Base-by-base conservation (phyloP, 139 green algal genomes). In the Tetraselmis chui region DNA sequence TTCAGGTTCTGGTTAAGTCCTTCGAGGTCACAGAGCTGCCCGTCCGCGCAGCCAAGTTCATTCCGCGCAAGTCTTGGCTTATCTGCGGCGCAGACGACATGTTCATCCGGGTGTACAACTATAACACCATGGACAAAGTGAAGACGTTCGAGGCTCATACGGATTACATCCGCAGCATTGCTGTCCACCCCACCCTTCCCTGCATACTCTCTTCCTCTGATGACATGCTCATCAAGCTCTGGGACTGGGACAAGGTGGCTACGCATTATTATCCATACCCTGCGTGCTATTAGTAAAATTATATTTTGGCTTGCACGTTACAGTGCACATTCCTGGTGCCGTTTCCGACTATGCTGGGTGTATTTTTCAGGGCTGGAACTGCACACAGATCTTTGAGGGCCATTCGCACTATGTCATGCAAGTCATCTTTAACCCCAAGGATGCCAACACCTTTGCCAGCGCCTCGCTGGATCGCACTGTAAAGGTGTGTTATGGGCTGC, bases 221-320 rank as follows among this genome's bases (percentile, higher is more conserved):
- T 80, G 97, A 99, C 88, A 99, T 98, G 93, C 90, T 98, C 23
- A 98, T 99, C 92, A 99, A 99, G 91, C 93, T 99, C 45, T 99
- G 97, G 97, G 96, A 99, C 89, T 99, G 97, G 97, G 97, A 99
- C 83, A 95, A 96, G 89, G 92, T 90, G 74, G 0, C 29, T 59
- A 27, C 22, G 75, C 45, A 80, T 1, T 23, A 25, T 30, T 74
- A 25, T 29, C 77, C 28, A 32, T 80, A 30, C 27, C 11, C 27
- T 67, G 77, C 1, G 11, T 80, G 0, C 28, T n/a, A n/a, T n/a
- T n/a, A n/a, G n/a, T n/a, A n/a, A n/a, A n/a, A n/a, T n/a, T n/a
- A n/a, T n/a, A n/a, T n/a, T n/a, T 32, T 80, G 28, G 22, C 22
- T 0, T 11, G 77, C 77, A 67, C 28, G 30, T 75, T 75, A 23